Evolutionary conservation across 192 early-diverging fungal species (phyloP), one percentile per base, ranked within the genome.

Genomic region (Coemansia biformis): DNA sequence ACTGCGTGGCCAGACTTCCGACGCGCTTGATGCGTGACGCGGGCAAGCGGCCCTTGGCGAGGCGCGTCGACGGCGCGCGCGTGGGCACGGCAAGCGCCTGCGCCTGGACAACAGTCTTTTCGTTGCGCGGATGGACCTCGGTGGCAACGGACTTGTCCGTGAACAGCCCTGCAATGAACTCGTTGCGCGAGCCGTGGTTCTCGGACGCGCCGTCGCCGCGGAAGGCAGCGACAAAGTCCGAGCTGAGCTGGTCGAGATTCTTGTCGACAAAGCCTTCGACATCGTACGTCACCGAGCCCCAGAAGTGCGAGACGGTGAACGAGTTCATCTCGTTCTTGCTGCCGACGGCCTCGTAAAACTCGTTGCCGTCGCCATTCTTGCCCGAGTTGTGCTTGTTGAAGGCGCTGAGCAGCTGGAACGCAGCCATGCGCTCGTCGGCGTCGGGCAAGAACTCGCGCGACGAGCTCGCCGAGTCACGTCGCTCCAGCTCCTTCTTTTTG

Each of bases 141-240:
- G 84, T 87, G 8, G 82, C 78, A 19, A 97, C 78, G 4, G 83
- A 81, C 49, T 21, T 81, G 75, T 42, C 78, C 49, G 28, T 77
- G 45, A 97, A 93, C 37, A 97, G 75, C 26, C 75, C 79, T 4
- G 78, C 78, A 15, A 94, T 67, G 57, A 94, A 97, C 19, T 71
- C 64, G 70, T 90, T 91, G 51, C 81, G 82, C 12, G 82, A 78
- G 30, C 79, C 79, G 31, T 81, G 70, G 56, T 39, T 61, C 24
- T 83, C 78, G 45, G 77, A 62, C 39, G 91, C 86, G 23, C 78
- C 76, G 43, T 83, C 82, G 28, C 86, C 83, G 30, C 86, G 73
- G 61, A 96, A 82, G 21, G 94, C 73, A 10, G 84, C 81, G 14
- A 98, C 82, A 71, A 95, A 93, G 65, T 98, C 93, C 6, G 87